These are phyloP conservation scores for Nannochloropsis gaditana DNA, from an alignment of 108 stramenopile species.

Conservation along the genomic window DNA sequence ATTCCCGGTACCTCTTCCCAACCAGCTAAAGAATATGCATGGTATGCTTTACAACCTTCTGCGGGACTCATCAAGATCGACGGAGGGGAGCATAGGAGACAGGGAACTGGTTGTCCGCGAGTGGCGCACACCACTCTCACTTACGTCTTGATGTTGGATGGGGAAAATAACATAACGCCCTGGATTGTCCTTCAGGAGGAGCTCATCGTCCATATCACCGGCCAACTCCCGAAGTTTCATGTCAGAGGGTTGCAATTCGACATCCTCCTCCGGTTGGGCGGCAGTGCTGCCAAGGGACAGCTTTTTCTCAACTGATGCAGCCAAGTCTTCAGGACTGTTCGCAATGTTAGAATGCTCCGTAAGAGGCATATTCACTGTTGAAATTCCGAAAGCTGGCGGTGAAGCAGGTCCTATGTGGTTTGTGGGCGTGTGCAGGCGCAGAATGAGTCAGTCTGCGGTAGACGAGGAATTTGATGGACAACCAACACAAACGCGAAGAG, in stretches of 20 bases:
- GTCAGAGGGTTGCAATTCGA: neutral
- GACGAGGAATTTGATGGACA: no score
- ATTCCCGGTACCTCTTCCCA: no score
- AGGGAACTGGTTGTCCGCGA: neutral
- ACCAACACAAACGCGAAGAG: no score
- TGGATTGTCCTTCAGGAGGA: slow-evolving; percentile 60
- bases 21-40: no score
- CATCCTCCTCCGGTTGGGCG: neutral
- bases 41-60: no score
- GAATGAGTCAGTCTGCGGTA: no score
- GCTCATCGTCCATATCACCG: slow-evolving; percentile 54
- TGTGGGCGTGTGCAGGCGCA: neutral
- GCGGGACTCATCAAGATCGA: no score
- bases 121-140: neutral
- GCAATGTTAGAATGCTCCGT: neutral
- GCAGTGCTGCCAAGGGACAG: neutral
- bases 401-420: neutral
- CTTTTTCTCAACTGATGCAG: neutral
- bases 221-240: slow-evolving; percentile 41
- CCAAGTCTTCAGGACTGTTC: neutral
- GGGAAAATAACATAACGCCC: slow-evolving; percentile 95
- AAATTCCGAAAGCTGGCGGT: neutral
- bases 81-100: neutral
- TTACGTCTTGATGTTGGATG: slow-evolving; percentile 84
- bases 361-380: neutral